Conservation (phyloP, 352 stramenopile species). For the Globisporangium heterothallicum region DNA sequence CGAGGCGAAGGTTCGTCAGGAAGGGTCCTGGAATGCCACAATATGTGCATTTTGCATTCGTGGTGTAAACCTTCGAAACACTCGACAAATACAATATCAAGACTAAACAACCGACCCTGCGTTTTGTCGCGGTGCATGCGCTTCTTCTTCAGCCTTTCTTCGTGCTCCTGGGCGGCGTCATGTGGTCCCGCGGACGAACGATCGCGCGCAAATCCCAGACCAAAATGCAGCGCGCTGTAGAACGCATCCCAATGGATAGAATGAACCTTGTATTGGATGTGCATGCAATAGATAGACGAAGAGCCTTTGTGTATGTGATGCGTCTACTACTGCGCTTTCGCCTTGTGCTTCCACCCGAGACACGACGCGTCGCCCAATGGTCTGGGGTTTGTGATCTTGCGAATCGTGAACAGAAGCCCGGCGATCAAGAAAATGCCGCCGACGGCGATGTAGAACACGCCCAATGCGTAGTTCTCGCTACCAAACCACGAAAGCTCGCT, state of each 20-base stretch:
- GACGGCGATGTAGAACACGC: slow-evolving; percentile 47
- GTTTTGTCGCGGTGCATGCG: too few relatives aligned
- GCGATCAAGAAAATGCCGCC: slow-evolving; percentile 50
- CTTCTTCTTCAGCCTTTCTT: too few relatives aligned
- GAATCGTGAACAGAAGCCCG: slow-evolving; percentile 34
- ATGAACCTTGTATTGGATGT: too few relatives aligned
- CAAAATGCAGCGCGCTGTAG: too few relatives aligned
- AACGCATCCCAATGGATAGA: too few relatives aligned
- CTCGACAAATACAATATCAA: too few relatives aligned
- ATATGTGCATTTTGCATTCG: too few relatives aligned
- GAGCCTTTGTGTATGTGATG: background rate
- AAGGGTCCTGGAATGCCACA: slow-evolving; percentile 33
- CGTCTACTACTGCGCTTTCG: background rate
- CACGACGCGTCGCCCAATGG: slow-evolving; percentile 40
- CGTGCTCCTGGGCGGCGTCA: too few relatives aligned
- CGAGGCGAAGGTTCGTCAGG: slow-evolving; percentile 25
- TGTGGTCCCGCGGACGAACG: too few relatives aligned
- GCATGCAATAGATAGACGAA: background rate
- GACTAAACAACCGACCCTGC: too few relatives aligned
- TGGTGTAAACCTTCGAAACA: too few relatives aligned
- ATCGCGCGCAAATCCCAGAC: too few relatives aligned
- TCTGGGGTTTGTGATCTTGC: slow-evolving; percentile 44
- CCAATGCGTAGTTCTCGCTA: slow-evolving; percentile 49
- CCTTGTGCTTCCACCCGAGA: slow-evolving; percentile 57
- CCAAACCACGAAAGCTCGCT: slow-evolving; percentile 66